Conservation (phyloP, 164 flowering plant species). For the Stephania japonica region DNA sequence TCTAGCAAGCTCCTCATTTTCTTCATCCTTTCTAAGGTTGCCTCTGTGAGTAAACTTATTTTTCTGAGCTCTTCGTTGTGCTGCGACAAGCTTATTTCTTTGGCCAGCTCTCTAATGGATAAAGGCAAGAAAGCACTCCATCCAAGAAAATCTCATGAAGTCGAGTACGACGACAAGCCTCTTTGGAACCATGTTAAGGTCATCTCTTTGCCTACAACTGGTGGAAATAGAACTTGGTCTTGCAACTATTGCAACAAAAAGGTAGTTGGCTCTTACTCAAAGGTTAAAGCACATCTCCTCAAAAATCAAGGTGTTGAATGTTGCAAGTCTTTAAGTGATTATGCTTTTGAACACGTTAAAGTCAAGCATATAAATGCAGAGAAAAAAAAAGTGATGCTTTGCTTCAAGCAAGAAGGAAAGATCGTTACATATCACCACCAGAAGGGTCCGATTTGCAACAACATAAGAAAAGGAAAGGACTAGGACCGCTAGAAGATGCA, state of each 20-base stretch:
- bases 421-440: neutral
- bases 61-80: too few relatives aligned
- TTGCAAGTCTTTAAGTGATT: neutral
- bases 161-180: neutral
- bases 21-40: too few relatives aligned
- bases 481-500: neutral
- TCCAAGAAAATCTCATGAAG: neutral
- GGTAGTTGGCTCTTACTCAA: neutral
- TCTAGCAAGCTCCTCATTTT: too few relatives aligned
- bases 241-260: neutral
- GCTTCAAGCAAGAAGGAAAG: neutral
- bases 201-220: neutral
- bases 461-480: too few relatives aligned
- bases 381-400: neutral
- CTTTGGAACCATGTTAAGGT: neutral
- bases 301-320: neutral
- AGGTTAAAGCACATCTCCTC: neutral
- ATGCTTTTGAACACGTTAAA: neutral
- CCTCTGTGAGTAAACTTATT: too few relatives aligned
- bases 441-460: neutral
- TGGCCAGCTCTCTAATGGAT: neutral
- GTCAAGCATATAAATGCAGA: neutral
- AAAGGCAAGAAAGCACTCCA: neutral
- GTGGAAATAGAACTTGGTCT: neutral
- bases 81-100: too few relatives aligned